Evolutionary conservation across 2,329 filamentous ascomycete species (phyloP).

Genomic region (Fusarium agapanthi): DNA sequence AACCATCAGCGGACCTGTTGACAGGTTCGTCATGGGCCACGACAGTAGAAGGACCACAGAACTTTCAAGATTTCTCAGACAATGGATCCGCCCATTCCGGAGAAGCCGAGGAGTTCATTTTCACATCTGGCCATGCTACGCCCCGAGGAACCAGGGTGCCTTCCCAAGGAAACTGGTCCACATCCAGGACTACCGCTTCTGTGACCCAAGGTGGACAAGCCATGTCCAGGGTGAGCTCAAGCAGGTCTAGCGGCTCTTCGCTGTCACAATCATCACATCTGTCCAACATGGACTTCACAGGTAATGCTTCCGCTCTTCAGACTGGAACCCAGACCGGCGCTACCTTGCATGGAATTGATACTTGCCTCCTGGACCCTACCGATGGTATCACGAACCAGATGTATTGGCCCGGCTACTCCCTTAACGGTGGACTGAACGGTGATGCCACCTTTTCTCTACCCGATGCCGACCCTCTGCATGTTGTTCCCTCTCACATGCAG

Average conservation of each 20-base stretch:
- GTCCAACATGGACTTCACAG: conserved; percentile 62
- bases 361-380: conserved; percentile 60
- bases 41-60: conserved; percentile 67
- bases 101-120: conserved; percentile 65
- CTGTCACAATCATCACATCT: conserved; percentile 61
- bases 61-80: conserved; percentile 64
- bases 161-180: conserved; percentile 56
- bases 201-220: conserved; percentile 47
- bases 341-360: conserved; percentile 58
- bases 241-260: conserved; percentile 53
- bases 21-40: conserved; percentile 64
- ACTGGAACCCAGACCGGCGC: conserved; percentile 51
- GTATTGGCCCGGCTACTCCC: conserved; percentile 59
- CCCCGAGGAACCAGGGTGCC: conserved; percentile 59
- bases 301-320: conserved; percentile 57
- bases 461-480: conserved; percentile 58
- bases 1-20: conserved; percentile 65
- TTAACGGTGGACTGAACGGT: conserved; percentile 55
- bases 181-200: conserved; percentile 47
- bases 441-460: conserved; percentile 54
- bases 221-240: conserved; percentile 52
- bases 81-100: conserved; percentile 59
- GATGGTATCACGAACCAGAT: conserved; percentile 58
- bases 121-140: conserved; percentile 64
- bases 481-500: conserved; percentile 65